Base-by-base conservation (phyloP, 208 protist species). In the Novymonas esmeraldas region DNA sequence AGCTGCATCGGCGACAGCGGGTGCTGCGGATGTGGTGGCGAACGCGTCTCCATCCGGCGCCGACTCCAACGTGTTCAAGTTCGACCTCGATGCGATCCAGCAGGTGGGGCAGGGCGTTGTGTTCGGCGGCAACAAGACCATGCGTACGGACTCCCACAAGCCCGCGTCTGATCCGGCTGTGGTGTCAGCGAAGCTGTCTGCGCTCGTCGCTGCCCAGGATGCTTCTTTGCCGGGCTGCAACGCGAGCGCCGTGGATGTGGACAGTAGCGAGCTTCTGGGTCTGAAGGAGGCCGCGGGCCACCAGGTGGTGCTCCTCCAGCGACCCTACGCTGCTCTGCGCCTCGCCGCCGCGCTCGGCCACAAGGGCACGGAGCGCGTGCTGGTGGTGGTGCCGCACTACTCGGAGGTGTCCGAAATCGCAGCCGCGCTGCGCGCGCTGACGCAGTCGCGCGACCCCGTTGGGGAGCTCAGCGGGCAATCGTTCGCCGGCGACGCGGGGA, bases 341-440 rank as follows among this genome's bases (percentile, higher is more conserved):
- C 62, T 94, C 20, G 85, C 85, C 18, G 64, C 78, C 11, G 70
- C 72, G 38, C 51, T 89, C 33, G 74, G 51, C 29, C 63, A 29
- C 11, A 56, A 57, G 58, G 33, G 26, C 54, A 63, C 56, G 36
- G 54, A 71, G 31, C 87, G 82, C 55, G 83, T 94, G 34, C 84
- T 96, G 20, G 85, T 96, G 38, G 89, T 96, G 22, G 87, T 96
- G 18, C 78, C 92, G 10, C 78, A 81, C 45, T 92, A 89, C 73
- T 85, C 80, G 67, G 85, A 95, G 39, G 84, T 95, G 13, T 70
- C 76, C 24, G 48, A 62, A 26, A 82, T 82, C 44, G 89, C 83
- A 10, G 65, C 61, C 4, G 65, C 71, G 34, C 69, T 95, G 13
- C 77, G 80, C 29, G 52, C 68, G 26, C 41, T 90, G 31, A 49